Evolutionary conservation across 2,329 filamentous ascomycete genomes (phyloP), one percentile per base, ranked within the genome.

Genomic region (Furcasterigmium sp.): DNA sequence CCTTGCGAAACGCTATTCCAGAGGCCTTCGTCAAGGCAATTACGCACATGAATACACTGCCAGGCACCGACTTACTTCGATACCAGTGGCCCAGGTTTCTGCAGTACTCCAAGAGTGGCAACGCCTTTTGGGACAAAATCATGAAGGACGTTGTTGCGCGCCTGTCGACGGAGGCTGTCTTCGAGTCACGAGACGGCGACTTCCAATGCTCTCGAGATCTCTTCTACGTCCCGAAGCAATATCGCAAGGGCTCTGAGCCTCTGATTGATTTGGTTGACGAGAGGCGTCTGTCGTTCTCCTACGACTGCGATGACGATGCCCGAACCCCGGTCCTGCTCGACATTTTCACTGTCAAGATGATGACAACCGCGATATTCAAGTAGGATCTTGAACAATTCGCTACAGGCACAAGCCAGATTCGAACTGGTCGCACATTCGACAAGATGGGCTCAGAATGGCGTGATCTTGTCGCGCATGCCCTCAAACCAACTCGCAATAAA

Each of bases 21-120:
- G 10, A 18, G 2, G 41, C 45, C 7, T 47, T 49, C 15, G 28
- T 37, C 10, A 14, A 4, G 5, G 46, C 49, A 3, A 30, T 51
- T 26, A 10, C 20, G 9, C 37, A 41, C 13, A 37, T 41, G 38
- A 45, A 45, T 18, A 10, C n/a, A 6, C 32, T 35, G 8, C 3
- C 3, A 3, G n/a, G 9, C 15, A 17, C n/a, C 8, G 13, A 4
- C 21, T 8, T 5, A 14, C 9, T n/a, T 21, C 20, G 32, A 3
- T 45, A 45, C 14, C 14, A 13, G 4, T 45, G 43, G 38, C 38
- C 38, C 5, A 14, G 18, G 10, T 37, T 41, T 14, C 39, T 45
- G 8, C 6, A n/a, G 4, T 25, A 28, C 8, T 14, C 15, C 4
- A 17, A 29, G 8, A 10, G 17, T 23, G 34, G 29, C 15, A 36